Evolutionary conservation across 1,139 yeast species (phyloP), one percentile per base, ranked within the genome.

Genomic region (Kodamaea fungicola): DNA sequence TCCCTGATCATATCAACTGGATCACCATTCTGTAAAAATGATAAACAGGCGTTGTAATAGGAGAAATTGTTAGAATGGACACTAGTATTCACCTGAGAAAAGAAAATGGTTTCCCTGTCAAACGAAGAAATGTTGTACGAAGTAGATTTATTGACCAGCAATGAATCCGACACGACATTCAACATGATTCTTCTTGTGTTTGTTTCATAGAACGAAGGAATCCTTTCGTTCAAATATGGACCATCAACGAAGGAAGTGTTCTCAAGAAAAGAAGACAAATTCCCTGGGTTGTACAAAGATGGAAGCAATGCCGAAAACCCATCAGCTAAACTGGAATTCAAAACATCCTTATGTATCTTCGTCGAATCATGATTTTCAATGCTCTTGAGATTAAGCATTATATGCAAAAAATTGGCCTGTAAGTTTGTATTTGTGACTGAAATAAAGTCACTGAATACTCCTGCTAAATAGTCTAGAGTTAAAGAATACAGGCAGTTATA

Each of bases 351-450:
- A 16, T 16, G 19, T 16, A 5, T 16, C 19, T 16, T 16, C 3
- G 19, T 16, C 19, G 19, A 16, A 16, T 16, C 19, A 16, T 16
- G 3, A 16, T 16, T 16, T 16, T 16, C 19, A 16, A 16, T 16
- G 12, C 32, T 33, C 42, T 62, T 63, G 39, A 78, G 59, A 41
- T 72, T 71, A 38, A 83, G 51, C n/a, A 81, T 54, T 13, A 87
- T 26, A 34, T 70, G 67, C n/a, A 85, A 32, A 24, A 78, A 51
- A 50, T 78, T 74, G 2, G 78, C 84, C 12, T 74, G 65, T 44
- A 81, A 49, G 41, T 74, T 73, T 16, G 80, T 76, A 44, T 84
- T 78, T 2, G 89, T 78, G 2, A 43, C 50, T 0, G 39, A 34
- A 8, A 83, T 48, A 47, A 64, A 83, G 0, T 35, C 33, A n/a